Conservation (phyloP, 202 grass and related monocot species). For the Setaria viridis region DNA sequence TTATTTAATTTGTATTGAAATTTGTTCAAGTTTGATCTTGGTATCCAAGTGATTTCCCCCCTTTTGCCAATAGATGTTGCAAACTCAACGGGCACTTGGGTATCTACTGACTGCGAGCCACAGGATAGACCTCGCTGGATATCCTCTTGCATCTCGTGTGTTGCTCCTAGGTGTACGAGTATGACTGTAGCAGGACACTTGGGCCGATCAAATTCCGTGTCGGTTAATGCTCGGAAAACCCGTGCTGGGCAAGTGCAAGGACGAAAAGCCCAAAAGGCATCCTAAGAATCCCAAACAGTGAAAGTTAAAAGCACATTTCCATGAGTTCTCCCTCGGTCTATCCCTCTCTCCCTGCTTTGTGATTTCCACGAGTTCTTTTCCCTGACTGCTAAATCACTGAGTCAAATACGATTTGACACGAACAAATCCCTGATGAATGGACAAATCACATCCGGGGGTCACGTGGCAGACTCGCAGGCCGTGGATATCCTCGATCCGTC, state of each 20-base stretch:
- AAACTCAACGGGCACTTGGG: too few relatives aligned
- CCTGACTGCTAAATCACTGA: neutral
- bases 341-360: too few relatives aligned
- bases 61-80: too few relatives aligned
- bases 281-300: slow-evolving; percentile 17
- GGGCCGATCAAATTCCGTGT: slow-evolving; percentile 23
- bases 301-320: slow-evolving; percentile 13
- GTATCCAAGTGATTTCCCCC: too few relatives aligned
- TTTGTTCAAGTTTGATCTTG: too few relatives aligned
- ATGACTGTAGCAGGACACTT: slow-evolving; percentile 10
- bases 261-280: neutral
- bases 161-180: neutral
- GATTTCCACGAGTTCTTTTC: neutral
- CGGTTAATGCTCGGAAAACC: slow-evolving; percentile 12
- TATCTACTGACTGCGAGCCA: neutral
- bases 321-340: neutral
- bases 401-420: neutral
- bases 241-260: neutral
- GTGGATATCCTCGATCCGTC: slow-evolving; percentile 19
- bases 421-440: neutral
- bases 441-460: neutral
- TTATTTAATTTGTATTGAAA: too few relatives aligned
- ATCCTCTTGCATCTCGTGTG: slow-evolving; percentile 8
- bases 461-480: neutral
- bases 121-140: neutral